Base-by-base conservation (phyloP, 805 yeast genomes). In the Candida loeiensis region DNA sequence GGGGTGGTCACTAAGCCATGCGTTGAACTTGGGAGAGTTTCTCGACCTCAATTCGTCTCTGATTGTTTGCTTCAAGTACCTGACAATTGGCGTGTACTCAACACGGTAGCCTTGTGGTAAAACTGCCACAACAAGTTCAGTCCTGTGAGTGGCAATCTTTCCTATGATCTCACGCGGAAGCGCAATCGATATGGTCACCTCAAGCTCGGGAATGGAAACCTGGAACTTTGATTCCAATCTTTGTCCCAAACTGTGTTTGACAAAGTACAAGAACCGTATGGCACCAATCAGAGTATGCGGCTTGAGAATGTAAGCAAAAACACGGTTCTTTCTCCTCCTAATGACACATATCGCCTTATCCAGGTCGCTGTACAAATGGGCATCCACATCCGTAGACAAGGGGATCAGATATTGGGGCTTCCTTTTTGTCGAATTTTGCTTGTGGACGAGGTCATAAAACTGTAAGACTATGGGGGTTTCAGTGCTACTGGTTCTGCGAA, bases 291-390 rank as follows among this genome's bases (percentile, higher is more conserved):
- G 67, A 3, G 82, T 73, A 34, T 73, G 73, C 17, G 82, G 69
- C 39, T 77, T 71, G 32, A 88, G 49, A 18, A 85, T 71, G 55
- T 77, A 83, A 3, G 79, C 63, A 18, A 45, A 37, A 7, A 50
- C 41, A 2, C 53, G 59, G 15, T 53, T 46, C 2, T 50, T 54
- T 13, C 47, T 29, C 1, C 62, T 57, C 2, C 58, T 62, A 1
- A 68, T 67, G 4, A 86, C 54, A 11, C 77, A 74, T 9, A 90
- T 66, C 1, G 93, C 74, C 51, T 85, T 82, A 53, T 90, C 97
- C 24, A 82, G 58, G 0, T 74, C 58, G 33, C 82, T 85, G 52
- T 81, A 85, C 29, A 87, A 68, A 17, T 63, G 68, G 1, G 83
- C 77, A 1, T 39, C 41, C 8, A 57, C 40, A 26, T 55, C 40